Base-by-base conservation (phyloP, 192 early-diverging fungal species). In the Linnemannia schmuckeri region DNA sequence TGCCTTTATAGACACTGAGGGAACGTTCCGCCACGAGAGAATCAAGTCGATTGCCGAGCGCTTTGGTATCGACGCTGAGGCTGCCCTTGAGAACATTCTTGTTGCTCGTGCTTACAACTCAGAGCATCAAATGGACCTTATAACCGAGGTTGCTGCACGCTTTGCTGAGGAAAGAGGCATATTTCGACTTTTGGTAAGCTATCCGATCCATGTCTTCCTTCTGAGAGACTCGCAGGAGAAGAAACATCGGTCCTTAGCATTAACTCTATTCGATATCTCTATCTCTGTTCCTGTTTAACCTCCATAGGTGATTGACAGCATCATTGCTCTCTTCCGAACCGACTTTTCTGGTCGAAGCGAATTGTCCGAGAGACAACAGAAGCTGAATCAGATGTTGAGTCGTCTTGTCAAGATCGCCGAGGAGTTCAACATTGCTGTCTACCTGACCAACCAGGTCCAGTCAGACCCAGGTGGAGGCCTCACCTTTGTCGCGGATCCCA, bases 261-360 rank as follows among this genome's bases (percentile, higher is more conserved):
- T 33, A 1, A 66, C 55, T 35, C n/a, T 30, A 0, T 35, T 33
- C 54, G 17, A 22, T 20, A 27, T 46, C 17, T 63, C 5, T 71
- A 52, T 30, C 27, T 57, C n/a, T 8, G 22, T 57, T 0, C 9
- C 17, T 33, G 9, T 12, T 33, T 10, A 27, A 72, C 70, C 33
- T 15, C 12, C 17, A 20, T 82, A 94, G 83, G 90, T 96, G 49
- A 91, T 96, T 44, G 96, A 96, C 81, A 96, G 94, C 54, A 96
- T 97, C 70, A 97, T 96, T 76, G 94, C 96, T 0, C 83, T 97
- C 35, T 97, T 96, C 82, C 90, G 96, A 70, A 94, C 93, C 4
- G 96, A 97, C 87, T 97, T 94, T 80, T 90, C 90, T 54, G 96
- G 96, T 9, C 91, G 96, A 44, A 96, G 96, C n/a, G 96, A 97